Percentiles rank a stretch among this genome's conserved stretches.
Conservation (phyloP, 83 land plant species). For the Thuja plicata region DNA sequence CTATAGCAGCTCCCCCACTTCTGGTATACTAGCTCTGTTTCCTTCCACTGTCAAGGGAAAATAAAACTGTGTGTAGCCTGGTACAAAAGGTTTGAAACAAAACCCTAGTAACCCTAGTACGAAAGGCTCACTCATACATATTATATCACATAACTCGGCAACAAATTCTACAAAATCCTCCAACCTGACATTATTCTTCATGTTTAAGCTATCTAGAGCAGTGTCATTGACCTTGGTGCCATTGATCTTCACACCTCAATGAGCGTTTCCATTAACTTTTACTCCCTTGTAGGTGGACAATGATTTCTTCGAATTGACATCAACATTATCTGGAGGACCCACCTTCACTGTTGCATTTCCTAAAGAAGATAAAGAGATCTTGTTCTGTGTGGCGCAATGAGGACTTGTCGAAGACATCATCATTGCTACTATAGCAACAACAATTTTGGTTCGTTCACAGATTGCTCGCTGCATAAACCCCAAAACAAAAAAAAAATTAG, state of each 20-base stretch:
- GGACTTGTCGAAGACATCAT: not conserved
- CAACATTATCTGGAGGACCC: slow-evolving; percentile 4
- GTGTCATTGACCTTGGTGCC: slow-evolving; percentile 43
- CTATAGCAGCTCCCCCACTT: no score
- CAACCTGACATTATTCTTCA: no score
- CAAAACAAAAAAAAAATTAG: not conserved
- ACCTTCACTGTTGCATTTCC: not conserved
- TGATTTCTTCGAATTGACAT: no score
- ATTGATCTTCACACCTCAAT: slow-evolving; percentile 51
- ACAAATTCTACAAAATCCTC: slow-evolving; percentile 12
- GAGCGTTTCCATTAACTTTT: slow-evolving; percentile 53
- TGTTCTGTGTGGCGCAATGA: not conserved
- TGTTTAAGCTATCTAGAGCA: slow-evolving; percentile 9
- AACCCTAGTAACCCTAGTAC: no score
- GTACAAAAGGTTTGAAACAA: no score
- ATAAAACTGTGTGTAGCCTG: no score
- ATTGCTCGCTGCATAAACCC: not conserved
- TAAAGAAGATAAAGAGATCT: slow-evolving; percentile 2
- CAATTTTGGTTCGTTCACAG: slow-evolving; percentile 7
- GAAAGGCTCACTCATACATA: no score
- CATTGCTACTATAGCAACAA: not conserved
- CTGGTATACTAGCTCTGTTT: no score
- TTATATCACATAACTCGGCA: no score
- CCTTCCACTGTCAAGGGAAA: no score
- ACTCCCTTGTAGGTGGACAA: slow-evolving; percentile 19